Evolutionary conservation across 768 basidiomycete genomes (phyloP).

Genomic region (Pulveroboletus sp.): DNA sequence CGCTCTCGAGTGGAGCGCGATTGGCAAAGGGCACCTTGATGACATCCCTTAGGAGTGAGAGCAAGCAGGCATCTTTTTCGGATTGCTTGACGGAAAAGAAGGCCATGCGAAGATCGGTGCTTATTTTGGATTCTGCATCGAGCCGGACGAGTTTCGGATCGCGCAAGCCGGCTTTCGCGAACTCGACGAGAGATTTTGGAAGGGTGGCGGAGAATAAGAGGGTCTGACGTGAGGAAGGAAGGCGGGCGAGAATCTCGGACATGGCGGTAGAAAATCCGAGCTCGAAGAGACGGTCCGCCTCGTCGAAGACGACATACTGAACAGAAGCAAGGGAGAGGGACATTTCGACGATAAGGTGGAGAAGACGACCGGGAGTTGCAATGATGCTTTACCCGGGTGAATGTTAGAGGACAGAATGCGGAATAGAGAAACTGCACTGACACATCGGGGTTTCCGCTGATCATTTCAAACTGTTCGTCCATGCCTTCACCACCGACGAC

Average conservation of each 20-base stretch:
- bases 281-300: conserved; percentile 97
- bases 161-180: conserved; percentile 94
- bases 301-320: conserved; percentile 93
- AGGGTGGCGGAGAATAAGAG: conserved; percentile 95
- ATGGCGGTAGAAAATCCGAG: conserved; percentile 95
- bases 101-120: conserved; percentile 87
- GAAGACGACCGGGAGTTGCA: conserved; percentile 93
- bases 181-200: conserved; percentile 93
- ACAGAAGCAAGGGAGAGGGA: conserved; percentile 84
- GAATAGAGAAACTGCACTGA: conserved; percentile 41
- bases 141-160: conserved; percentile 95
- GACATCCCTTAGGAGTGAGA: conserved; percentile 81
- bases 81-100: conserved; percentile 91
- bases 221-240: conserved; percentile 86
- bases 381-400: conserved; percentile 64
- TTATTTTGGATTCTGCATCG: conserved; percentile 95
- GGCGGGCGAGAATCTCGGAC: conserved; percentile 86
- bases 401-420: conserved; percentile 11
- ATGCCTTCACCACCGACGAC: conserved; percentile 94
- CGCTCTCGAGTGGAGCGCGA: conserved; percentile 19
- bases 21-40: conserved; percentile 72
- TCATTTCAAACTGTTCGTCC: conserved; percentile 96
- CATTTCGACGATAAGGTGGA: conserved; percentile 98
- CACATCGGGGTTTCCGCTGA: conserved; percentile 94
- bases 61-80: conserved; percentile 91